Evolutionary conservation across 495 filamentous ascomycete species (phyloP), one percentile per base, ranked within the genome.

Genomic region (Aspergillus ostianus): DNA sequence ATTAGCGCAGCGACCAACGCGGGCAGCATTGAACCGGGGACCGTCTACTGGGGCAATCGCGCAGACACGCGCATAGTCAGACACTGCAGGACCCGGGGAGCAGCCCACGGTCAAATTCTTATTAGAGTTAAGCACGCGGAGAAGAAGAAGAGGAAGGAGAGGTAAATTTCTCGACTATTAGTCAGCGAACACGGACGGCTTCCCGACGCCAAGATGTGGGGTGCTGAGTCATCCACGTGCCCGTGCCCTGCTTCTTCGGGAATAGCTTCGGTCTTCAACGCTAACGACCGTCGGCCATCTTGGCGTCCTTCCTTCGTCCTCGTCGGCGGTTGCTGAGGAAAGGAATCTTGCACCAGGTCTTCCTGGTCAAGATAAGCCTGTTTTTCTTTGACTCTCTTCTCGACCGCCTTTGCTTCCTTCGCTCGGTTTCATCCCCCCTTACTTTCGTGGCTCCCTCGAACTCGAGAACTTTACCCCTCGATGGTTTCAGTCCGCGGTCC

Each of bases 21-120:
- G 47, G 41, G 51, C 23, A 41, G 47, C 53, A 56, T 61, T 48
- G 59, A 56, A 56, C 19, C 32, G 20, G 30, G 13, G 12, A 8
- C 36, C 8, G 4, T 53, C 19, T 32, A 55, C 46, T 63, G 46
- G 62, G 50, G 54, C 23, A 48, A 55, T 57, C 54, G 61, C 51
- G 55, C 57, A 29, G 26, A 56, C 26, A 17, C 30, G 27, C 19
- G 47, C 59, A 65, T 65, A 46, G 27, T 54, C 30, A 2, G 19
- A n/a, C n/a, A 32, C 29, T 10, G 29, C 29, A 8, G 13, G 18
- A 45, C 18, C 52, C 6, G 29, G 23, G 30, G 30, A 32, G 6
- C 30, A 32, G 30, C 30, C 30, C 7, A 32, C 36, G 36, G 36
- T 12, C 23, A 17, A 41, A 41, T 41, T 41, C 3, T 15, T 15